Evolutionary conservation across 805 yeast genomes (phyloP).

Genomic region (Nakazawaea molendinolei): DNA sequence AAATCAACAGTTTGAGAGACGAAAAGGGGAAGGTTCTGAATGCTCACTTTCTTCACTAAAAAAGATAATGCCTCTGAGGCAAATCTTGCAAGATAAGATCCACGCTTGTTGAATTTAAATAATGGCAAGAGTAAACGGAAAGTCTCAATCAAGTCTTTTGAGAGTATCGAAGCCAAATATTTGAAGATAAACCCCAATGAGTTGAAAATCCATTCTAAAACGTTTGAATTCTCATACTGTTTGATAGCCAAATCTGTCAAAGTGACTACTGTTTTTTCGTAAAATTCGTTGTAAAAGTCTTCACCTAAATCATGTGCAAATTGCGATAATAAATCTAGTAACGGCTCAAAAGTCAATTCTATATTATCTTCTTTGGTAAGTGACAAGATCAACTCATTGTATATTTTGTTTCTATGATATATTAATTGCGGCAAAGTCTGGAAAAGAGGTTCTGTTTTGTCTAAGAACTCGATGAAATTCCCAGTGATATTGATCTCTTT

Average conservation of each 20-base stretch:
- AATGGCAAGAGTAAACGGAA: constrained; percentile 59
- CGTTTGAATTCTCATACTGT: constrained; percentile 51
- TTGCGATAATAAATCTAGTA: constrained; percentile 74
- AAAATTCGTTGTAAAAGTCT: constrained; percentile 69
- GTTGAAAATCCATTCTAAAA: constrained; percentile 80
- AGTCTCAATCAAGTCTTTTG: constrained; percentile 62
- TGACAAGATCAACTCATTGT: constrained; percentile 28
- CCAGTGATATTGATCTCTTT: constrained; percentile 76
- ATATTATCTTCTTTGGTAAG: constrained; percentile 48
- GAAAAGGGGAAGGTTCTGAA: constrained; percentile 38
- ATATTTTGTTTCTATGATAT: constrained; percentile 61
- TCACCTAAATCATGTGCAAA: constrained; percentile 90
- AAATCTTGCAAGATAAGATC: constrained; percentile 67
- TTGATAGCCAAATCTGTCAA: constrained; percentile 41
- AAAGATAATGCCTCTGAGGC: constrained; percentile 90
- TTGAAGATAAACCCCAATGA: constrained; percentile 85
- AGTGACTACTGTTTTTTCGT: constrained; percentile 41
- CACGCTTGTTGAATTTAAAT: constrained; percentile 44
- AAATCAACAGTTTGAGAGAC: constrained; percentile 35
- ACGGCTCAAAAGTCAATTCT: constrained; percentile 67
- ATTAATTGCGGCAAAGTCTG: constrained; percentile 78
- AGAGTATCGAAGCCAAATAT: constrained; percentile 62
- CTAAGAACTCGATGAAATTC: constrained; percentile 57
- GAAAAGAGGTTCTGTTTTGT: constrained; percentile 43
- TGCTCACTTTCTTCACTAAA: constrained; percentile 60